Evolutionary conservation across 805 yeast species (phyloP).

Genomic region (Candida oleophila): DNA sequence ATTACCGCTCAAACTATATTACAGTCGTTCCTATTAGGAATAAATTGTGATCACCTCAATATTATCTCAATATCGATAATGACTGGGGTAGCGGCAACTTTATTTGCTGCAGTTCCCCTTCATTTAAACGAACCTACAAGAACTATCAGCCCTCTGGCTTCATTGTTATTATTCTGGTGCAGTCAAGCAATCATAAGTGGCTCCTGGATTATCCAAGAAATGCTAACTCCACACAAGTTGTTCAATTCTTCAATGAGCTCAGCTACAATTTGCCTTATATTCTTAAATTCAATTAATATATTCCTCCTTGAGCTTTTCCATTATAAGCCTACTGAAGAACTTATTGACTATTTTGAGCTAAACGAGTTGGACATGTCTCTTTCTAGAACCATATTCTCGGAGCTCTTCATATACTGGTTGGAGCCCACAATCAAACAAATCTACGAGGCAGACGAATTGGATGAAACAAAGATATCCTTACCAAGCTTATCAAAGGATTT

Average conservation of each 20-base stretch:
- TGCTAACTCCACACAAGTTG: conserved; percentile 16
- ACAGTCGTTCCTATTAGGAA: neutral
- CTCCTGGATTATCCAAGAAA: conserved; percentile 18
- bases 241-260: conserved; percentile 8
- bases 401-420: conserved; percentile 14
- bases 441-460: conserved; percentile 12
- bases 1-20: conserved; percentile 16
- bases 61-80: neutral
- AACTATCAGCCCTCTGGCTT: conserved; percentile 34
- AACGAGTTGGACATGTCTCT: conserved; percentile 9
- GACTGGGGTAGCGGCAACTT: neutral
- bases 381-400: conserved; percentile 11
- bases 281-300: conserved; percentile 15
- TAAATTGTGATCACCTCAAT: neutral
- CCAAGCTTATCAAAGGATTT: conserved; percentile 2
- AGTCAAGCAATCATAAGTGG: conserved; percentile 2
- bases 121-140: conserved; percentile 44
- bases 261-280: conserved; percentile 13
- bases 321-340: conserved; percentile 19
- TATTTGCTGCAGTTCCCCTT: conserved; percentile 14
- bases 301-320: conserved; percentile 15
- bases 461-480: conserved; percentile 10
- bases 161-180: conserved; percentile 42
- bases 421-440: conserved; percentile 13
- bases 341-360: conserved; percentile 16